phyloP scores from a whole-genome alignment of 352 stramenopile genomes.

The Globisporangium polare region DNA sequence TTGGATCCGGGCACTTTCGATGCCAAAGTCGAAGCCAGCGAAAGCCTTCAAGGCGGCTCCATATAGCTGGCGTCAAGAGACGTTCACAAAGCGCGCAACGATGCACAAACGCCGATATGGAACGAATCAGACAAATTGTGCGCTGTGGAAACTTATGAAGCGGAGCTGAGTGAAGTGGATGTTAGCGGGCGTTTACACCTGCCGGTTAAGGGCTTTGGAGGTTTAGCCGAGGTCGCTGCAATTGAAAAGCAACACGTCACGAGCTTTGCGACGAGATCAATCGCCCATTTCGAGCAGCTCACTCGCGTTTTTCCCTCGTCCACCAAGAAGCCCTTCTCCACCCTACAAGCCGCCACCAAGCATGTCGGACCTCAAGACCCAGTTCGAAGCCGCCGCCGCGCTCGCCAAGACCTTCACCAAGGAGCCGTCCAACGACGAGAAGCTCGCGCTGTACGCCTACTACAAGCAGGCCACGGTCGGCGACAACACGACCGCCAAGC shows the following conservation, averaged over 20 bases:
- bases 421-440: constrained; percentile 83
- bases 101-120: too few species aligned
- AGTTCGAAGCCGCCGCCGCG: constrained; percentile 82
- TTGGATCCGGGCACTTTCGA: too few species aligned
- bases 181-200: too few species aligned
- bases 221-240: neutral
- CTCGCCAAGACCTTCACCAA: constrained; percentile 82
- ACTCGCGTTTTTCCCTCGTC: constrained; percentile 16
- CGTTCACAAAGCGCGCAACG: too few species aligned
- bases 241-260: constrained; percentile 6
- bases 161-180: too few species aligned
- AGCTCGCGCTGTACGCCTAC: constrained; percentile 86
- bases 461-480: constrained; percentile 90
- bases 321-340: constrained; percentile 1
- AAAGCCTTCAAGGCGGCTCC: too few species aligned
- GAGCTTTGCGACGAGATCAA: neutral
- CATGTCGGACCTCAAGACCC: constrained; percentile 84
- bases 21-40: too few species aligned
- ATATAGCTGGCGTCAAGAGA: too few species aligned
- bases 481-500: constrained; percentile 78
- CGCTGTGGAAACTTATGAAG: too few species aligned
- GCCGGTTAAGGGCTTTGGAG: too few species aligned
- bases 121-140: too few species aligned
- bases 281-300: neutral
- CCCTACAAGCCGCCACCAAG: constrained; percentile 2